These are phyloP conservation scores for Mycena olivaceomarginata DNA, from an alignment of 768 basidiomycete species.

Conservation along the genomic window DNA sequence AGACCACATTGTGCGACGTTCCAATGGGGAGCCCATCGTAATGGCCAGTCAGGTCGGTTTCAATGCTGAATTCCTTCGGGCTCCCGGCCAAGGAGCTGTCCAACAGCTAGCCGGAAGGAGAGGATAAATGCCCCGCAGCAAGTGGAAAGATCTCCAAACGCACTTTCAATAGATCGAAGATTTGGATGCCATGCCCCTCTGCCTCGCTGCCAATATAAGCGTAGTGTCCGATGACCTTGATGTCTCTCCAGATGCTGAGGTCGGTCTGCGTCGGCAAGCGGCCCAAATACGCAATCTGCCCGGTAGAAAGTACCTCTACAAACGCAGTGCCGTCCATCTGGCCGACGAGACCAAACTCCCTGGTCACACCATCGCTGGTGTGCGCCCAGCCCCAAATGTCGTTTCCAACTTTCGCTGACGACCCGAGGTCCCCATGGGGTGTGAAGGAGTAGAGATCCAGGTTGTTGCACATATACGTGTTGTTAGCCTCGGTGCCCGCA, in stretches of 20 bases:
- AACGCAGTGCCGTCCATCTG: constrained; percentile 43
- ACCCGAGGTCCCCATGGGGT: constrained; percentile 36
- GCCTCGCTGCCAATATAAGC: constrained; percentile 54
- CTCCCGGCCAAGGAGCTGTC: constrained; percentile 36
- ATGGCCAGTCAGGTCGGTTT: constrained; percentile 44
- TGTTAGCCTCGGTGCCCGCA: constrained; percentile 21
- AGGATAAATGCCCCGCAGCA: background rate
- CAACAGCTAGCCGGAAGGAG: constrained; percentile 36
- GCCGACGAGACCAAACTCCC: constrained; percentile 40
- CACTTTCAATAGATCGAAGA: constrained; percentile 53
- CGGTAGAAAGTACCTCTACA: constrained; percentile 37
- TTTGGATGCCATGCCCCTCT: constrained; percentile 50
- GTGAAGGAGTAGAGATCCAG: constrained; percentile 41
- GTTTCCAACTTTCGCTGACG: constrained; percentile 33
- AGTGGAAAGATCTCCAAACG: background rate
- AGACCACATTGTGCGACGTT: constrained; percentile 54
- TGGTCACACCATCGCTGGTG: constrained; percentile 21
- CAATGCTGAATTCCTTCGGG: constrained; percentile 49
- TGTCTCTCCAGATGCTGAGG: constrained; percentile 50
- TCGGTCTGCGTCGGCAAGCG: constrained; percentile 49
- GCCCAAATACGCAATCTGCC: constrained; percentile 48
- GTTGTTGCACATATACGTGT: constrained; percentile 39
- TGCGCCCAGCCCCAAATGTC: constrained; percentile 42
- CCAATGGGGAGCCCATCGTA: constrained; percentile 52
- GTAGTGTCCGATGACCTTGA: constrained; percentile 50